Percentiles rank a stretch among this genome's conserved stretches.
Evolutionary conservation across 768 basidiomycete genomes (phyloP).

Genomic region (Gloeophyllum trabeum): DNA sequence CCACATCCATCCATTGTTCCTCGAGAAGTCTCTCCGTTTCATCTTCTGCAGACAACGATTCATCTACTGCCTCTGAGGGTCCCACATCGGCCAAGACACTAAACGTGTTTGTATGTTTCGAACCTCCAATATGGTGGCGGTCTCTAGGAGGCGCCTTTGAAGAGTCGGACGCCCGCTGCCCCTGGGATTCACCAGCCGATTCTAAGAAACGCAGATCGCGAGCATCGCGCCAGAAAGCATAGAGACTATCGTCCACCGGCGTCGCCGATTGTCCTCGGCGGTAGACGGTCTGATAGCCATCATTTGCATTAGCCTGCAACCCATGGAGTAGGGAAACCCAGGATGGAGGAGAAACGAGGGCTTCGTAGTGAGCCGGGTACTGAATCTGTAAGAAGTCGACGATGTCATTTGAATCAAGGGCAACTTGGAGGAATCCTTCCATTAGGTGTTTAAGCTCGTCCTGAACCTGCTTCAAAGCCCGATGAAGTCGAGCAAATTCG

Average conservation of each 20-base stretch:
- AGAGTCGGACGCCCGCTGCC: background rate
- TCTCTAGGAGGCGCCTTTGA: background rate
- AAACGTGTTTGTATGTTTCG: background rate
- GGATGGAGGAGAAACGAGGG: conserved; percentile 28
- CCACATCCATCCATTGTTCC: background rate
- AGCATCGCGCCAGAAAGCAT: conserved; percentile 14
- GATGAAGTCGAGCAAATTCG: conserved; percentile 20
- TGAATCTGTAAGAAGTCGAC: conserved; percentile 27
- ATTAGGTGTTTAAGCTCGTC: conserved; percentile 36
- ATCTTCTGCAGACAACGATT: background rate
- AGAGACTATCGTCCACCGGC: conserved; percentile 6
- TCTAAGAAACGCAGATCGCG: conserved; percentile 12
- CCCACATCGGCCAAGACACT: background rate
- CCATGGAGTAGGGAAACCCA: conserved; percentile 27
- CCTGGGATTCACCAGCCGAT: conserved; percentile 1
- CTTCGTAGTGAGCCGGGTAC: conserved; percentile 36
- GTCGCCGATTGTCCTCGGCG: no score
- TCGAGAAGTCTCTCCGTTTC: no score
- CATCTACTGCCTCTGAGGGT: background rate
- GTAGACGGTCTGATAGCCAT: no score
- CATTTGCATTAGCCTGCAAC: no score
- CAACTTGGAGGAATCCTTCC: conserved; percentile 22
- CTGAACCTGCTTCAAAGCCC: conserved; percentile 31
- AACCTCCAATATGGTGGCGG: no score
- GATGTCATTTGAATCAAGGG: conserved; percentile 26